Evolutionary conservation across 2,329 filamentous ascomycete species (phyloP).

Genomic region (Colletotrichum liaoningense): DNA sequence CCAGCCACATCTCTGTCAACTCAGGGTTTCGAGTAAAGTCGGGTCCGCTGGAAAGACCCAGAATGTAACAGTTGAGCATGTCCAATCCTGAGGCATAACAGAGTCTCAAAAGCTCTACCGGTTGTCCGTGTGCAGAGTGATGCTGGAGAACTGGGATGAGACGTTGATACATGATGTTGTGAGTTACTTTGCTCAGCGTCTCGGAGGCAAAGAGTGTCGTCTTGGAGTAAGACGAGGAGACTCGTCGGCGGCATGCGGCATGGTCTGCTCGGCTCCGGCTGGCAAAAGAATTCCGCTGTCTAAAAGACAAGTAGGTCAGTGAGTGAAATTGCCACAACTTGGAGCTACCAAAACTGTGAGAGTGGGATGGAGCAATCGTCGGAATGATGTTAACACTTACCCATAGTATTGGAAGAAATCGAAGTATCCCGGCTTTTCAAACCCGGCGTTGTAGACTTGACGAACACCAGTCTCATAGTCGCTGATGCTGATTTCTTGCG

Average conservation of each 20-base stretch:
- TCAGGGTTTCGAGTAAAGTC: not conserved
- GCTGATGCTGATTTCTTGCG: not conserved
- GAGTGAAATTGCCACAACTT: not conserved
- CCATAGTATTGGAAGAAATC: not conserved
- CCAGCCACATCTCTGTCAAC: not conserved
- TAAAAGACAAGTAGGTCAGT: not conserved
- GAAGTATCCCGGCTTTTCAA: not conserved
- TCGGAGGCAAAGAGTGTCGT: not conserved
- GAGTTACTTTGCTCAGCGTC: not conserved
- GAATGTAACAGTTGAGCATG: not conserved
- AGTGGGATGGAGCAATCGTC: not conserved
- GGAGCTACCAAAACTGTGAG: not conserved
- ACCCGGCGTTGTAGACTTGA: not conserved
- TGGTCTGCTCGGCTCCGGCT: not conserved
- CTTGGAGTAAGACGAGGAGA: not conserved
- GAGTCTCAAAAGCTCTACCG: not conserved
- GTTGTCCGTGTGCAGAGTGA: not conserved
- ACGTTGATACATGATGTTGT: not conserved
- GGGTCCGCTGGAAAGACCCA: not conserved
- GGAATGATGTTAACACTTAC: not conserved
- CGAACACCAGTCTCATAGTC: not conserved
- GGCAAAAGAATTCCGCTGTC: not conserved
- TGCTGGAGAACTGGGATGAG: not conserved
- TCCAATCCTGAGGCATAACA: not conserved
- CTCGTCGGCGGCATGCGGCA: not conserved